These are phyloP conservation scores for Arctium minus DNA, from an alignment of 129 eudicot species.

Conservation along the genomic window DNA sequence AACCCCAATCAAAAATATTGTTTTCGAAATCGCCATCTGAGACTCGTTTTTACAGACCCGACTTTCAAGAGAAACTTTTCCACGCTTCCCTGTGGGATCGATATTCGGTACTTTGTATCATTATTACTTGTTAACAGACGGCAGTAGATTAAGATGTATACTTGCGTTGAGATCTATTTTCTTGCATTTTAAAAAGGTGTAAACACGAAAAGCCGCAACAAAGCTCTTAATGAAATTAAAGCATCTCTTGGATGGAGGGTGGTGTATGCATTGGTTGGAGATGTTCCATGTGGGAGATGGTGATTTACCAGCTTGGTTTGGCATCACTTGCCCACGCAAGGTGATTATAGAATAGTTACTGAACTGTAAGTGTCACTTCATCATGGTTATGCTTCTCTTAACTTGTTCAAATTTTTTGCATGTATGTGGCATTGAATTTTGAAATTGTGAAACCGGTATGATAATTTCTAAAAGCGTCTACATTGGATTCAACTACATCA, in stretches of 20 bases:
- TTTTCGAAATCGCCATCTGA: too few species aligned
- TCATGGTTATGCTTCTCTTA: neutral
- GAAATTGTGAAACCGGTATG: constrained; percentile 1
- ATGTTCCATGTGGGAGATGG: constrained; percentile 99
- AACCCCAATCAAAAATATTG: too few species aligned
- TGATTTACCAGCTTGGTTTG: constrained; percentile 97
- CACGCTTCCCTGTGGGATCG: too few species aligned
- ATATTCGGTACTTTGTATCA: too few species aligned
- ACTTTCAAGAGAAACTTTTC: too few species aligned
- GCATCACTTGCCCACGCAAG: constrained; percentile 86
- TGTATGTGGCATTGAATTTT: neutral
- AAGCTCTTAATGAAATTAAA: constrained; percentile 91
- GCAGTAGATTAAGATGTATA: too few species aligned
- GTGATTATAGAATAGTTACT: constrained; percentile 93
- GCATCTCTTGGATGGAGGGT: constrained; percentile 99
- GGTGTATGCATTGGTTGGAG: constrained; percentile 97
- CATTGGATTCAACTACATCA: neutral
- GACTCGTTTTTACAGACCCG: too few species aligned
- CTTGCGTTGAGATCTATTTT: too few species aligned
- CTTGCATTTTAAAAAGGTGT: too few species aligned
- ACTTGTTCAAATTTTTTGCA: neutral
- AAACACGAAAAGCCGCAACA: too few species aligned
- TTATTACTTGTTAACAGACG: too few species aligned
- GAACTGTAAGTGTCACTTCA: constrained; percentile 54
- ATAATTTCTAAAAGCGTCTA: neutral